Evolutionary conservation across 1,139 yeast species (phyloP).

Genomic region (Nakaseomyces delphensis): DNA sequence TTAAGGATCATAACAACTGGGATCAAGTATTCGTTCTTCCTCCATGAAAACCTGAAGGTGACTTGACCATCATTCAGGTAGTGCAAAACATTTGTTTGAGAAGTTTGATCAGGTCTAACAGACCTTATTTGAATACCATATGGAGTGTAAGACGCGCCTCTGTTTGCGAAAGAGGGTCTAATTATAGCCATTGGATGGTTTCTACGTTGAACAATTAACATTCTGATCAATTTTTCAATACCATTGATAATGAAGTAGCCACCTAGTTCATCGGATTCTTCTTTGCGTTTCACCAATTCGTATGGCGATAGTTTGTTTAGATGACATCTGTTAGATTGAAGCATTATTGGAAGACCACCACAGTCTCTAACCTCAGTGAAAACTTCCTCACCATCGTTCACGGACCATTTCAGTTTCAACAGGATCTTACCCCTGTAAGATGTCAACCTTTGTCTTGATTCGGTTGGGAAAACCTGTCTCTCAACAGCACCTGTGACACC

Average conservation of each 20-base stretch:
- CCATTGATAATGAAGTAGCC: slow-evolving; percentile 96
- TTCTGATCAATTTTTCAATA: slow-evolving; percentile 89
- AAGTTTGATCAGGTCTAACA: slow-evolving; percentile 93
- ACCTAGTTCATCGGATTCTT: slow-evolving; percentile 93
- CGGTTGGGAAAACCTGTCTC: slow-evolving; percentile 78
- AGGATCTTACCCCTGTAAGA: slow-evolving; percentile 67
- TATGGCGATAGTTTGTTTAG: slow-evolving; percentile 73
- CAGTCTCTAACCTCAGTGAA: slow-evolving; percentile 76
- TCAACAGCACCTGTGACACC: slow-evolving; percentile 58
- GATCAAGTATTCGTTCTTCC: slow-evolving; percentile 86
- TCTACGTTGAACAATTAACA: slow-evolving; percentile 96
- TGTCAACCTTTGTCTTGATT: slow-evolving; percentile 82
- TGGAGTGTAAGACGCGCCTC: slow-evolving; percentile 85
- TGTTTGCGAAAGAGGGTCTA: slow-evolving; percentile 87
- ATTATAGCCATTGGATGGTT: slow-evolving; percentile 97
- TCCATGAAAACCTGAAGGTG: slow-evolving; percentile 94
- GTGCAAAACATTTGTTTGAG: slow-evolving; percentile 94
- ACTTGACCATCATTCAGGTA: slow-evolving; percentile 93
- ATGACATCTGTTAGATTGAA: slow-evolving; percentile 84
- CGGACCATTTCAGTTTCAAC: slow-evolving; percentile 72
- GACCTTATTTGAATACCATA: slow-evolving; percentile 91
- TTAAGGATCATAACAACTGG: slow-evolving; percentile 91
- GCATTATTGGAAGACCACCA: slow-evolving; percentile 88
- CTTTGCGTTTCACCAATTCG: slow-evolving; percentile 68
- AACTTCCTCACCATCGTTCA: slow-evolving; percentile 77